Base-by-base conservation (phyloP, 805 yeast genomes). In the Komagataella mondaviorum region DNA sequence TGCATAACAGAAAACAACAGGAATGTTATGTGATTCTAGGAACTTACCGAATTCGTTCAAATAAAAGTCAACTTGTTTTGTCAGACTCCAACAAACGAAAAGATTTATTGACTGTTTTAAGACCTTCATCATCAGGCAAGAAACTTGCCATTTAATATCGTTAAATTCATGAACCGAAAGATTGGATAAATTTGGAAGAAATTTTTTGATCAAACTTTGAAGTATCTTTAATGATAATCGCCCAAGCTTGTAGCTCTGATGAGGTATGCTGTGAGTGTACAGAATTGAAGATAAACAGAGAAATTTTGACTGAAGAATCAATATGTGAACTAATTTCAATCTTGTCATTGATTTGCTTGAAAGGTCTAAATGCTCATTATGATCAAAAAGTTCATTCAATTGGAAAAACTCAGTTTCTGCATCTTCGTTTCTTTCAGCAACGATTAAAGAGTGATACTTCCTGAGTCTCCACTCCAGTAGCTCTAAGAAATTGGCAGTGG, bases 41-140 rank as follows among this genome's bases (percentile, higher is more conserved):
- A 20, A 23, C 23, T 45, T 45, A n/a, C 2, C 23, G 5, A 17
- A 16, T 18, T 45, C 90, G 5, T 67, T 67, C 3, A 72, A 55
- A 62, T 74, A 83, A 59, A 71, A 80, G 2, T 73, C 71, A 48
- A 81, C 72, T 51, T 84, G 88, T 55, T 77, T 78, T 0, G 80
- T 66, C 2, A 81, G 59, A 0, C 90, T 89, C 44, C 78, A 59
- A 44, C 71, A 73, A 14, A 70, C 63, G 51, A 72, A 68, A 0
- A 68, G 57, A 3, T 67, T 61, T 20, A 80, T 63, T 23, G 78
- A 62, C 2, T 52, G 51, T 6, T 64, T 61, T 55, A 77, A 78
- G 2, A 76, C 56, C 4, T 61, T 57, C 10, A 70, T 58, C 39
- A 80, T 44, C 18, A 44, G 10, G 20, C 23, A 6, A 44, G 46